phyloP scores from a whole-genome alignment of 192 early-diverging fungal species.

The Coemansia sp. region DNA sequence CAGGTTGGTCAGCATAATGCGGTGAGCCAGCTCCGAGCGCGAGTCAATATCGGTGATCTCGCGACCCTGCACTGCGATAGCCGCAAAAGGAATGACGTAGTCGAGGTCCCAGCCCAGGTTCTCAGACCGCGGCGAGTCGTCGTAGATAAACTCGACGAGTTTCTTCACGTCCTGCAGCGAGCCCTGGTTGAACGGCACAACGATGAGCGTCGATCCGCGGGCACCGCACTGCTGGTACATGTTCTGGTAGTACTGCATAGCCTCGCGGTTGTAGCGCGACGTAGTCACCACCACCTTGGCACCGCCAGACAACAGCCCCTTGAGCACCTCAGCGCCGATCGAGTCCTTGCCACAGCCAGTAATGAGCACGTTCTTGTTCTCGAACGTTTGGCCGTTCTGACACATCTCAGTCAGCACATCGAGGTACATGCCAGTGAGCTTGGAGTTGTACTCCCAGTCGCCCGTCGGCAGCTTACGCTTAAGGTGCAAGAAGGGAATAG shows the following conservation, averaged over 20 bases:
- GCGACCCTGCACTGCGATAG: conserved; percentile 81
- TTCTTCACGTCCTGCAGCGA: conserved; percentile 76
- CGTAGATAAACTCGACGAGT: conserved; percentile 84
- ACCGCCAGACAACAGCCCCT: conserved; percentile 78
- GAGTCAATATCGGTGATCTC: conserved; percentile 83
- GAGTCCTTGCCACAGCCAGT: conserved; percentile 91
- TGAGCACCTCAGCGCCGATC: conserved; percentile 86
- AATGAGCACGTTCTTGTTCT: conserved; percentile 77
- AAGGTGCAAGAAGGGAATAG: conserved; percentile 57
- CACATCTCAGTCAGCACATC: conserved; percentile 68
- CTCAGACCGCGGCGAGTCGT: conserved; percentile 61
- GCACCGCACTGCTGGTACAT: conserved; percentile 87
- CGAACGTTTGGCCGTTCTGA: conserved; percentile 69
- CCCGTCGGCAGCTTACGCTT: conserved; percentile 18
- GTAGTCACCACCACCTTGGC: conserved; percentile 77
- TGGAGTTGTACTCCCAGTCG: conserved; percentile 22
- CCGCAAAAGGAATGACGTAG: conserved; percentile 94
- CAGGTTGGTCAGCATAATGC: conserved; percentile 95
- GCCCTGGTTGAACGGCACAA: conserved; percentile 94
- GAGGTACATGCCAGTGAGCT: conserved; percentile 17
- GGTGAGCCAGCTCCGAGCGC: conserved; percentile 82
- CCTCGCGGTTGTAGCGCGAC: conserved; percentile 66
- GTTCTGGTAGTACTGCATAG: conserved; percentile 81
- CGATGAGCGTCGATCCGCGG: conserved; percentile 79
- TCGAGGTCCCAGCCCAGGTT: conserved; percentile 88